Conservation (phyloP, 2,329 filamentous ascomycete species). For the Cryphonectria radicalis region DNA sequence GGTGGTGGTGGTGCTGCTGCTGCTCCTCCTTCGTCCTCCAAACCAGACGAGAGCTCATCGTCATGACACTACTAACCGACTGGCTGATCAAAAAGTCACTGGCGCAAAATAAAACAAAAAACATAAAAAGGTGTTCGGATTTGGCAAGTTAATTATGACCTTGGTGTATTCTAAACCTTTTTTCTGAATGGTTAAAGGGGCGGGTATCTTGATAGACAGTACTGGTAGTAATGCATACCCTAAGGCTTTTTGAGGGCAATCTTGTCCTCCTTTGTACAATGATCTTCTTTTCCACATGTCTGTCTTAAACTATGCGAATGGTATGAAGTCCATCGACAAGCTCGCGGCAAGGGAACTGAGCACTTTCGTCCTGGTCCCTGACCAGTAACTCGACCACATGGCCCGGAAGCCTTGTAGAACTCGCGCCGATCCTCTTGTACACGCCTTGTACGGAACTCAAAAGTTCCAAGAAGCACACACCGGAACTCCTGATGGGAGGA, state of each 20-base stretch:
- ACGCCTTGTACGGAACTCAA: background rate
- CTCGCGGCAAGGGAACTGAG: background rate
- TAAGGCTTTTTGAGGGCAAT: background rate
- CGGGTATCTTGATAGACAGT: background rate
- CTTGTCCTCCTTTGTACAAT: background rate
- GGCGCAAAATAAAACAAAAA: background rate
- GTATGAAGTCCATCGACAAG: background rate
- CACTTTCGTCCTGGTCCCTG: background rate
- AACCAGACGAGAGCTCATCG: constrained; percentile 20
- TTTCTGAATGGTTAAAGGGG: background rate
- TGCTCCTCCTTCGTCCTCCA: constrained; percentile 1
- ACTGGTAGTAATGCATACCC: constrained; percentile 12
- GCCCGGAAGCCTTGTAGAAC: background rate
- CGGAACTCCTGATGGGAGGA: background rate
- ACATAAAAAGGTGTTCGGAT: background rate
- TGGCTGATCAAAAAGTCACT: background rate
- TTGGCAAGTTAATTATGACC: background rate
- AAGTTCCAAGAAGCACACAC: background rate
- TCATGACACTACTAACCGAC: background rate
- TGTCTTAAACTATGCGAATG: background rate
- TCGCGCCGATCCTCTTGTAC: constrained; percentile 1
- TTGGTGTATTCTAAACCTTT: background rate
- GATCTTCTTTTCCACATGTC: background rate
- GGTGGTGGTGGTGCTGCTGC: background rate
- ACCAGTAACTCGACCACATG: background rate